Evolutionary conservation across 1,284 basidiomycete genomes (phyloP), one percentile per base, ranked within the genome.

Genomic region (Ustilago tritici): DNA sequence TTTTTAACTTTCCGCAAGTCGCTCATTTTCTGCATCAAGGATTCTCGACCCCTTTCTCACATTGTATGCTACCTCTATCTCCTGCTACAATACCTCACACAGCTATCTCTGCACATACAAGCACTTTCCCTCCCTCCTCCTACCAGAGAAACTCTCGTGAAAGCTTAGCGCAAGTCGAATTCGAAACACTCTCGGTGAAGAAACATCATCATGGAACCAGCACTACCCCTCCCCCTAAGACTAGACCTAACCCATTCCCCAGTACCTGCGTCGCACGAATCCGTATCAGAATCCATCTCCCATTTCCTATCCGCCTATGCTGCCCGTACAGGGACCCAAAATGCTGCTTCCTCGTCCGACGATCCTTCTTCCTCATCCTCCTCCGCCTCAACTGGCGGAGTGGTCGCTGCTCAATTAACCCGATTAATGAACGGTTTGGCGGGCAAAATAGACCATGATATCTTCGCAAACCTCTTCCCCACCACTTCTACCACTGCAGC

Each of bases 401-500:
- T 78, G 1, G 58, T 78, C 1, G 71, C 76, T 3, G 56, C 65
- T 0, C 76, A 78, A 31, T 47, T 78, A 6, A 76, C 76, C 0
- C 8, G 76, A 0, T 54, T 78, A 1, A 71, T 69, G 61, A 76
- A 75, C 55, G 76, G 76, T 15, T 38, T 78, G 0, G 23, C 53
- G 14, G 67, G 70, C 8, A 74, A 59, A 28, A 70, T 73, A 36
- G 70, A 72, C 32, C 63, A 70, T 23, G 75, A 69, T 15, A 60
- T 64, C 0, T 70, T 77, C 9, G 23, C 59, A 1, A 1, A 15
- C 0, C 34, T 77, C 19, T 43, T 72, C 53, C 43, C 62, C 7
- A 23, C 57, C n/a, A 40, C 64, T 49, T 19, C 28, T 43, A 35
- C 17, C 15, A 19, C 14, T 7, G 28, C 23, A 28, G 23, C 23